These are phyloP conservation scores for Ogataea paradorogensis DNA, from an alignment of 805 yeast genomes.

Conservation along the genomic window DNA sequence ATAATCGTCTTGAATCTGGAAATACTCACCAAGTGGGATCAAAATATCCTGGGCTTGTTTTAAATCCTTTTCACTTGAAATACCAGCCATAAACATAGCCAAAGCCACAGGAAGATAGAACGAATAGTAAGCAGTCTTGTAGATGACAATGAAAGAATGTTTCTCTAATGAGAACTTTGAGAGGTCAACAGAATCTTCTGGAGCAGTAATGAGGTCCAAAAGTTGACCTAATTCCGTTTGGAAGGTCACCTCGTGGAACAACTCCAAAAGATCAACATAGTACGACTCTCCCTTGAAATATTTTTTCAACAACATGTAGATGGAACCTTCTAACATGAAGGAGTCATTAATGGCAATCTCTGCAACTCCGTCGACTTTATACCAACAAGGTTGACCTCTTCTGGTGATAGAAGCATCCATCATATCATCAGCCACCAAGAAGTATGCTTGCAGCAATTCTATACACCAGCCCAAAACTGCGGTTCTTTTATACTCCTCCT, in stretches of 20 bases:
- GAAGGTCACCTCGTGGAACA: slow-evolving; percentile 96
- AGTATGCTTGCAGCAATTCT: slow-evolving; percentile 93
- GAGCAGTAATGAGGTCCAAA: slow-evolving; percentile 93
- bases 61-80: slow-evolving; percentile 66
- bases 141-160: slow-evolving; percentile 93
- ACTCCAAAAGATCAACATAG: slow-evolving; percentile 86
- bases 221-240: slow-evolving; percentile 97
- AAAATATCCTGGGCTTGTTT: slow-evolving; percentile 84
- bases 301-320: slow-evolving; percentile 83
- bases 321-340: slow-evolving; percentile 93
- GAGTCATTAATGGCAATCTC: slow-evolving; percentile 97
- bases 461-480: slow-evolving; percentile 94
- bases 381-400: slow-evolving; percentile 99
- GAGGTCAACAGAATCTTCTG: slow-evolving; percentile 90
- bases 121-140: slow-evolving; percentile 96
- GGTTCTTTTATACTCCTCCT: slow-evolving; percentile 74
- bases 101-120: slow-evolving; percentile 97
- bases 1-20: slow-evolving; percentile 98
- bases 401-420: slow-evolving; percentile 97
- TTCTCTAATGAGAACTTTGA: slow-evolving; percentile 80
- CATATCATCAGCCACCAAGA: slow-evolving; percentile 97
- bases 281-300: slow-evolving; percentile 79
- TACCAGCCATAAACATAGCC: slow-evolving; percentile 91
- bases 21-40: slow-evolving; percentile 95
- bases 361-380: slow-evolving; percentile 71